Evolutionary conservation across 2,329 filamentous ascomycete genomes (phyloP), one percentile per base, ranked within the genome.

Genomic region (Diaporthe ampelina): DNA sequence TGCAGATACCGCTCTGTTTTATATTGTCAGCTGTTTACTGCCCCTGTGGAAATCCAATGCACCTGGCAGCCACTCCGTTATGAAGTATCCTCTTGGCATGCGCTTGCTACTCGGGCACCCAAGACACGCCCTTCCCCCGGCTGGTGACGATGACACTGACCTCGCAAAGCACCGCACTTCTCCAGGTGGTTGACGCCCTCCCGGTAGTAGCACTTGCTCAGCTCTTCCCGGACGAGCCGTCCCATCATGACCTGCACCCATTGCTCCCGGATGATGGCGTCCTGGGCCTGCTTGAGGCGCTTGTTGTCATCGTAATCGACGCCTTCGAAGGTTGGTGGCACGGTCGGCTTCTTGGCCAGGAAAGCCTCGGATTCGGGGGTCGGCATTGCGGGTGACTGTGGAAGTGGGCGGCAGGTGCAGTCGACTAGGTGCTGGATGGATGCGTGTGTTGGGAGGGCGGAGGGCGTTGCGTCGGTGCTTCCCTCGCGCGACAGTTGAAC

Each of bases 201-300:
- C 78, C 91, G 89, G 84, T 91, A 91, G 85, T 97, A 97, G 88
- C 94, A 97, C 87, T 95, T 96, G 84, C 92, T 89, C 86, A 97
- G 87, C 87, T 97, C 94, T 83, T 96, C 93, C 77, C 93, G 88
- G 72, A 97, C 93, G 77, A 97, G 86, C 76, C 94, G 89, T 74
- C 93, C 93, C 94, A 95, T 97, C 94, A 97, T 97, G 83, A 93
- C 92, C 83, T 91, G 92, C 75, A 97, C 94, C 94, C 94, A 97
- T 87, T 97, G 94, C 86, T 97, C 94, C 77, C 94, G 90, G 79
- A 97, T 90, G 73, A 97, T 90, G 77, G 94, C 90, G 83, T 97
- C 94, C 83, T 96, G 94, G 71, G 94, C 94, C 76, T 92, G 91
- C 88, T 96, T 97, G 82, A 97, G 88, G 79, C 91, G 91, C 82